Base-by-base conservation (phyloP, 169 alveolate species). In the Neospora caninum region DNA sequence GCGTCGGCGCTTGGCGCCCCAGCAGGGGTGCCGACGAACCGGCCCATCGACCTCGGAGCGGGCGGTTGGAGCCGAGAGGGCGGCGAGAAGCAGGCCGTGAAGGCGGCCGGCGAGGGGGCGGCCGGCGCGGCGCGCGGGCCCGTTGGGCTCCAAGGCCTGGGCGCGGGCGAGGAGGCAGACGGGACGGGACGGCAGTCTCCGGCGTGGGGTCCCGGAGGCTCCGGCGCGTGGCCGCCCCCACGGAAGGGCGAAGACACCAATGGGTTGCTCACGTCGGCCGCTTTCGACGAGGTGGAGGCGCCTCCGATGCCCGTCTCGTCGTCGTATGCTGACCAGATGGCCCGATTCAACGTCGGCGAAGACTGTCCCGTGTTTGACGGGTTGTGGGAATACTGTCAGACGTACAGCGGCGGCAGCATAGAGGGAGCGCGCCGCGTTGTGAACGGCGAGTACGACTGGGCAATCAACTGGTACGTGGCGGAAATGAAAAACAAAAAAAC, bases 291-390 rank as follows among this genome's bases (percentile, higher is more conserved):
- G 92, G 91, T 27, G 7, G 86, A 4, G 91, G 78, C 41, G 41
- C 88, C 64, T 42, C 91, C 45, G 10, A 83, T 29, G 73, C 39
- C 39, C 1, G 13, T 73, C 25, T n/a, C 91, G 67, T 43, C 89
- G 42, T n/a, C 91, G 34, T 54, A 53, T 34, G 70, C 49, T 0
- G 94, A 91, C 27, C 94, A 80, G 45, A 36, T 80, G 25, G 64
- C 67, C 64, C 38, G 88, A n/a, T 80, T 43, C 87, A 94, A 94
- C 69, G 69, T 94, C n/a, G 94, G 94, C 31, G 98, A 98, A 10
- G 99, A 99, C 94, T 99, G 99, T 93, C 99, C 99, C 0, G 99
- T 98, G 27, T 99, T 99, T 89, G 99, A 98, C 88, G 99, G 99
- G 22, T 96, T 99, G 29, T 99, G 96, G 95, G 99, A 98, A 87